phyloP scores from a whole-genome alignment of 306 rosid genomes.

The Pachyrhizus erosus region DNA sequence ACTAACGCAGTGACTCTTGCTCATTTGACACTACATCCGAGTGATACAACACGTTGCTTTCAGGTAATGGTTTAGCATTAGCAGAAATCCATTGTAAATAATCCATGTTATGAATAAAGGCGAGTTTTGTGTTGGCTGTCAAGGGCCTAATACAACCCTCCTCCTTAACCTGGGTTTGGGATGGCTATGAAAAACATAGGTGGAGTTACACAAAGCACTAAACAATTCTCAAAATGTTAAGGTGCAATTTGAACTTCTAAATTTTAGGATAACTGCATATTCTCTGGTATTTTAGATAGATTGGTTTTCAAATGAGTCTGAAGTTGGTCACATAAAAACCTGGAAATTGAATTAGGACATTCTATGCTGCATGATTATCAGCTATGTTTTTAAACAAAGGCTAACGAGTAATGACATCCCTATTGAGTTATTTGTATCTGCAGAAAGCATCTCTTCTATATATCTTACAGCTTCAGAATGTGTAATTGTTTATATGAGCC shows the following conservation, averaged over 20 bases:
- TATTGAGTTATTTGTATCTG: slow-evolving; percentile 18
- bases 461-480: slow-evolving; percentile 10
- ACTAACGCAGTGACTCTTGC: too few species aligned
- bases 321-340: slow-evolving; percentile 19
- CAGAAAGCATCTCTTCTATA: slow-evolving; percentile 32
- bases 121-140: too few species aligned
- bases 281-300: slow-evolving; percentile 16
- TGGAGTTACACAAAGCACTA: neutral
- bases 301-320: slow-evolving; percentile 30
- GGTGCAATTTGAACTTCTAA: too few species aligned
- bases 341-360: slow-evolving; percentile 25
- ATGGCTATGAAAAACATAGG: too few species aligned
- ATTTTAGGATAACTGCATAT: neutral
- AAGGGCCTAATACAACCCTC: too few species aligned
- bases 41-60: too few species aligned
- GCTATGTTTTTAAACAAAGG: slow-evolving; percentile 25
- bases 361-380: slow-evolving; percentile 15
- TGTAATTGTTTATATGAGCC: slow-evolving; percentile 4
- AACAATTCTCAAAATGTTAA: neutral
- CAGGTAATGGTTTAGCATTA: too few species aligned
- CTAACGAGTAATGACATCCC: slow-evolving; percentile 2
- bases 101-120: too few species aligned
- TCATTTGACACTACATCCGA: too few species aligned
- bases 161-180: too few species aligned
- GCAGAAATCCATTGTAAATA: too few species aligned